Base-by-base conservation (phyloP, 179 eudicot genomes). In the Beta macrorhiza region DNA sequence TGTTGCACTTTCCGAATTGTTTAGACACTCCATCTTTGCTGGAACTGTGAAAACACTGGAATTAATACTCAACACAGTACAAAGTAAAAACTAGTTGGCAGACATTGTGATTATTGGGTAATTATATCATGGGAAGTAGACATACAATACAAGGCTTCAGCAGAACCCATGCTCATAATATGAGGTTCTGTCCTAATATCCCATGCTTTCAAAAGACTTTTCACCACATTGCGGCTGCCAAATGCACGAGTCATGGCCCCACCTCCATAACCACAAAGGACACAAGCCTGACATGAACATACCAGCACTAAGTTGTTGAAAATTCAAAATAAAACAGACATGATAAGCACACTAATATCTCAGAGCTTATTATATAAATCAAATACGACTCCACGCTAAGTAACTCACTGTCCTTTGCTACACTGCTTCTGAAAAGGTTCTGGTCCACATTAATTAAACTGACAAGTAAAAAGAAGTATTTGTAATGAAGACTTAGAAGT, bases 191-290 rank as follows among this genome's bases (percentile, higher is more conserved):
- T 67, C 44, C 72, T 74, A 75, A 83, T 76, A 74, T 87, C 83
- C 92, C 92, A 88, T 65, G 87, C 89, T 79, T 82, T 85, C 86
- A 90, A 74, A 77, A 90, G 91, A 86, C 87, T 83, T 80, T 84
- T 87, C 82, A 90, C 92, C 82, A 90, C 82, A 74, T 78, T 64
- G 47, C 75, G 85, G 87, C 90, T 88, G 22, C 84, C 85, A 42
- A 90, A 83, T 67, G 92, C 92, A 52, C 88, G 87, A 58, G 92
- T 90, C 91, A 90, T 88, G 78, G 89, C 92, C 65, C 92, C 92
- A 77, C 81, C 92, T 79, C 89, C 91, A 83, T 90, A 90, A 52
- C 92, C 92, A 81, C 92, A 90, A 37, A 90, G 90, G 72, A 90
- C 92, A 81, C 92, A 90, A 25, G 81, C 92, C 92, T 90, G 68